Conservation (phyloP, 352 stramenopile genomes). For the Elongisporangium prolatum region DNA sequence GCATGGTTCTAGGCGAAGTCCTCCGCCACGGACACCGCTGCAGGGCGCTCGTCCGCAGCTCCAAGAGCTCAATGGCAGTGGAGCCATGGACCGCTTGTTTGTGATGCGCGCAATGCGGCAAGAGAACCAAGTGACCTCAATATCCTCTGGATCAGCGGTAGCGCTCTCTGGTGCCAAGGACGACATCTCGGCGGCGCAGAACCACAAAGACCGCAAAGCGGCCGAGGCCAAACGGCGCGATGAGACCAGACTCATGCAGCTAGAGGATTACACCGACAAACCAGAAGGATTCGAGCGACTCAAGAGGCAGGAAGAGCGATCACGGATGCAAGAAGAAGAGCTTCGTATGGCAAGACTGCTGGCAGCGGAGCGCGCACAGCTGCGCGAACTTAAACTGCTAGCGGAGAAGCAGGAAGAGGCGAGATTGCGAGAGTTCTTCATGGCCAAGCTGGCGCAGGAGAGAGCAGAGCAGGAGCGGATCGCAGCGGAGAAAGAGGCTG, state of each 20-base stretch:
- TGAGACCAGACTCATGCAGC: slow-evolving; percentile 43
- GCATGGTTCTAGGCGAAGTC: slow-evolving; percentile 15
- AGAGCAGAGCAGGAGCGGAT: slow-evolving; percentile 34
- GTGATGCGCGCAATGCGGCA: slow-evolving; percentile 49
- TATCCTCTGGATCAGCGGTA: slow-evolving; percentile 4
- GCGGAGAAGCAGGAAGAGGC: slow-evolving; percentile 44
- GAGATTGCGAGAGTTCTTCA: slow-evolving; percentile 38
- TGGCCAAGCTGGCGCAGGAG: slow-evolving; percentile 38
- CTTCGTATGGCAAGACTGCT: slow-evolving; percentile 34
- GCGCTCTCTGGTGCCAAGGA: neutral
- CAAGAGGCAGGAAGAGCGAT: slow-evolving; percentile 42
- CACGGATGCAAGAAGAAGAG: slow-evolving; percentile 60
- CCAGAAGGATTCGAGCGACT: slow-evolving; percentile 41
- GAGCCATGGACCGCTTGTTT: slow-evolving; percentile 38
- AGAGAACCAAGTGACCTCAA: slow-evolving; percentile 33
- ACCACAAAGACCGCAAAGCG: slow-evolving; percentile 51
- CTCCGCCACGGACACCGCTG: slow-evolving; percentile 47
- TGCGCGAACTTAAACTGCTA: slow-evolving; percentile 20
- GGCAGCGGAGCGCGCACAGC: slow-evolving; percentile 27
- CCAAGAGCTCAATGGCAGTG: slow-evolving; percentile 7
- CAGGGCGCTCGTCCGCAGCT: slow-evolving; percentile 18
- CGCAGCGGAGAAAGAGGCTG: slow-evolving; percentile 39
- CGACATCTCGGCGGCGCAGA: slow-evolving; percentile 58
- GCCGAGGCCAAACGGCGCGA: slow-evolving; percentile 41
- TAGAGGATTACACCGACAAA: slow-evolving; percentile 59